A percentile compares a stretch with the other conserved stretches of the same genome.
These are phyloP conservation scores for Garcia nutans DNA, from an alignment of 345 rosid species.

Conservation along the genomic window DNA sequence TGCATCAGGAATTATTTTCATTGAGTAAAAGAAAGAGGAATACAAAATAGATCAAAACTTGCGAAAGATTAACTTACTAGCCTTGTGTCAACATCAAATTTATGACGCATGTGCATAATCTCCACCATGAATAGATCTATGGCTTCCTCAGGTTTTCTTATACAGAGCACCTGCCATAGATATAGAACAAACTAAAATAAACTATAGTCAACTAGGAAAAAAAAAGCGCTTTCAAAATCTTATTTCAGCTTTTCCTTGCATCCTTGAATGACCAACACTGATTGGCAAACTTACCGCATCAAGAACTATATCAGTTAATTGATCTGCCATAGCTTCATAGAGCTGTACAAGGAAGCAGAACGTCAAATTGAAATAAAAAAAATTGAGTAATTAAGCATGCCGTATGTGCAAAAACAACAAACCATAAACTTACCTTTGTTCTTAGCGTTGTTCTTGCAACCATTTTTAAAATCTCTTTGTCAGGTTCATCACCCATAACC, in stretches of 20 bases:
- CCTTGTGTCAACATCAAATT: conserved; percentile 93
- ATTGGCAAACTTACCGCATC: conserved; percentile 56
- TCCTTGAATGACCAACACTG: background rate
- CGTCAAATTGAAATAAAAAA: conserved; percentile 15
- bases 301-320: conserved; percentile 82
- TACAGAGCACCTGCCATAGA: conserved; percentile 71
- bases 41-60: background rate
- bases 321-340: conserved; percentile 91
- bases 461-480: conserved; percentile 91
- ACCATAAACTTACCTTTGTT: conserved; percentile 60
- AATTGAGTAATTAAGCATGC: background rate
- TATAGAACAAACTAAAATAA: conserved; percentile 11
- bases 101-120: conserved; percentile 99
- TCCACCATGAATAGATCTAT: conserved; percentile 98
- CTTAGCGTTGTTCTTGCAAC: conserved; percentile 92
- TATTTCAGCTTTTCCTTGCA: background rate
- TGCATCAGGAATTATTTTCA: background rate
- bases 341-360: conserved; percentile 45
- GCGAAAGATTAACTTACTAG: conserved; percentile 46
- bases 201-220: background rate
- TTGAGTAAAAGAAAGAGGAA: background rate
- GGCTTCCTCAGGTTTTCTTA: conserved; percentile 80
- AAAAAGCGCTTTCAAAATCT: background rate
- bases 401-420: background rate
- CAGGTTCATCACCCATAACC: conserved; percentile 92